Evolutionary conservation across 805 yeast genomes (phyloP).

Genomic region (Candida germanica): DNA sequence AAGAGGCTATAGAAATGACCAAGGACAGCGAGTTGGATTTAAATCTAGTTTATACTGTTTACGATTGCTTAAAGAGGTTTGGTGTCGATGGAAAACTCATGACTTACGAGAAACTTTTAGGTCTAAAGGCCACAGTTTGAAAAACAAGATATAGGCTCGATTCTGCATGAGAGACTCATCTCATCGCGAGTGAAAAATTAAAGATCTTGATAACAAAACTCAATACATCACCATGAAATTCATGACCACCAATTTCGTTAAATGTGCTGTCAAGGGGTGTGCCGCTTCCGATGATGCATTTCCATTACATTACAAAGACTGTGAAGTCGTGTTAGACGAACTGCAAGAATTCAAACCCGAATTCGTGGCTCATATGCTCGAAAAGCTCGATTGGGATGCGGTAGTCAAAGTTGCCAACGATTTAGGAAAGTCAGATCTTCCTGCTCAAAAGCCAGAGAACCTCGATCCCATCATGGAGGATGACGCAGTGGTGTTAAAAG

Average conservation of each 20-base stretch:
- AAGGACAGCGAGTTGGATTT: slow-evolving; percentile 2
- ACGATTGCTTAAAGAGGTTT: slow-evolving; percentile 17
- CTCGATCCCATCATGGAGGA: slow-evolving; percentile 54
- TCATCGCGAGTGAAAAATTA: slow-evolving; percentile 9
- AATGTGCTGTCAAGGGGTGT: slow-evolving; percentile 85
- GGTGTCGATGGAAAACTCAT: slow-evolving; percentile 29
- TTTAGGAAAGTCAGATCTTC: slow-evolving; percentile 55
- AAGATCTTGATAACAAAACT: background rate
- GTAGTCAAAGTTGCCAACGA: slow-evolving; percentile 73
- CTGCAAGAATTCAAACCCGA: slow-evolving; percentile 74
- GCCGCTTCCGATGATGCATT: slow-evolving; percentile 71
- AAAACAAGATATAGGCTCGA: background rate
- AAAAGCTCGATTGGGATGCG: slow-evolving; percentile 87
- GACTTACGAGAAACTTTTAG: slow-evolving; percentile 17
- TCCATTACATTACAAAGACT: slow-evolving; percentile 69
- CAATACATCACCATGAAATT: slow-evolving; percentile 93
- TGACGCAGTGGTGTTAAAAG: slow-evolving; percentile 55
- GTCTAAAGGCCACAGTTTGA: background rate
- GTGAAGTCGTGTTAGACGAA: slow-evolving; percentile 66
- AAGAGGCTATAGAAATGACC: background rate
- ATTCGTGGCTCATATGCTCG: slow-evolving; percentile 71
- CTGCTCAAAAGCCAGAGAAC: slow-evolving; percentile 57
- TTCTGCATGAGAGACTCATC: too few relatives aligned
- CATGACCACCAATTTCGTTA: slow-evolving; percentile 93
- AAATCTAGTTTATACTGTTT: slow-evolving; percentile 18